phyloP scores from a whole-genome alignment of 1,139 yeast genomes.

The Protomyces arabidopsidicola region DNA sequence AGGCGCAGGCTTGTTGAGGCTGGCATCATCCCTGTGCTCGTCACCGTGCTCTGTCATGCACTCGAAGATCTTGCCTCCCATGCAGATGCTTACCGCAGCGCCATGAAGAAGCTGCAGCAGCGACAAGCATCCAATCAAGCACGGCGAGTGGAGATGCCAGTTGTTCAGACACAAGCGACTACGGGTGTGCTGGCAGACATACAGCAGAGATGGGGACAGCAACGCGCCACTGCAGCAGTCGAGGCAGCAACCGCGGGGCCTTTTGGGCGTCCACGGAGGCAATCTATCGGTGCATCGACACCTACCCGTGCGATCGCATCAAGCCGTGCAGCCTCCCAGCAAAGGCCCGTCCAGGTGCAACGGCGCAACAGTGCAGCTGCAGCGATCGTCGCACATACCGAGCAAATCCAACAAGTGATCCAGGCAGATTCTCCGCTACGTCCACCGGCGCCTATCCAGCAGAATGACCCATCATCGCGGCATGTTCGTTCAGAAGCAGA shows the following conservation, averaged over 20 bases:
- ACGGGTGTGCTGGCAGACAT: too few relatives aligned
- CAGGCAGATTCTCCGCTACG: not conserved
- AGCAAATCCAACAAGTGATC: not conserved
- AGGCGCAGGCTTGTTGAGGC: constrained; percentile 85
- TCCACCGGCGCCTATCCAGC: not conserved
- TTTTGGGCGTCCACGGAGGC: not conserved
- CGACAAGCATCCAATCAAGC: not conserved
- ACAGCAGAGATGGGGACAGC: not conserved
- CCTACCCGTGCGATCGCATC: not conserved
- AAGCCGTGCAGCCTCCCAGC: too few relatives aligned
- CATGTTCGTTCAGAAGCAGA: not conserved
- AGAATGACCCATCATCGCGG: not conserved
- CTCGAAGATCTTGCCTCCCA: constrained; percentile 3
- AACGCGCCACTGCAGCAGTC: not conserved
- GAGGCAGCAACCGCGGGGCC: not conserved
- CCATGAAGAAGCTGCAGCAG: constrained; percentile 42
- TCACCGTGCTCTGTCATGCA: constrained; percentile 68
- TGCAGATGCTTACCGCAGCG: constrained; percentile 45
- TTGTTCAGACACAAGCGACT: not conserved
- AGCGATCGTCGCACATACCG: not conserved
- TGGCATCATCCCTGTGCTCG: constrained; percentile 83
- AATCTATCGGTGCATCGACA: not conserved
- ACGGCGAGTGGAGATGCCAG: not conserved
- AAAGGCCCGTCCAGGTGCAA: not conserved
- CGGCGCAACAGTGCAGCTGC: not conserved